These are phyloP conservation scores for Maudiozyma serrabonitensis DNA, from an alignment of 805 yeast species.

Conservation along the genomic window DNA sequence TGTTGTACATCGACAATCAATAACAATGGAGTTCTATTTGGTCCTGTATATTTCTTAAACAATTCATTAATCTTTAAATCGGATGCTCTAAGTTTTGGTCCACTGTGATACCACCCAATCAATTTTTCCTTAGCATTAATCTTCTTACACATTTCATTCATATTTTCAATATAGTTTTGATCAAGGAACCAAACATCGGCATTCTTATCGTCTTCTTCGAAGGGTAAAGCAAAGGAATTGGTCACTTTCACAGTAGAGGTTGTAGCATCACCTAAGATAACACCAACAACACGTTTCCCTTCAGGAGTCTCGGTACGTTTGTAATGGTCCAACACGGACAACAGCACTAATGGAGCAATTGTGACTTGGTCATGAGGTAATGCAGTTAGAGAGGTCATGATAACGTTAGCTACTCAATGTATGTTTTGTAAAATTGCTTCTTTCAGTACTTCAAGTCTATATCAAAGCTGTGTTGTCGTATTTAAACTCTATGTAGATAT, in stretches of 20 bases:
- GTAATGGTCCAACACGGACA: conserved; percentile 92
- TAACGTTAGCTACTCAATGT: no score
- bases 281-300: conserved; percentile 87
- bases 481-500: no score
- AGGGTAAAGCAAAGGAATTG: conserved; percentile 93
- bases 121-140: conserved; percentile 94
- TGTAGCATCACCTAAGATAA: conserved; percentile 73
- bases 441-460: no score
- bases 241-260: conserved; percentile 52
- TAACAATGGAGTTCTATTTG: conserved; percentile 50
- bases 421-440: no score
- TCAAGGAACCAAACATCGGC: conserved; percentile 94
- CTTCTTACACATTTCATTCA: conserved; percentile 97
- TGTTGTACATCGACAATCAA: conserved; percentile 90
- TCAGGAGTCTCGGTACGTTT: conserved; percentile 70
- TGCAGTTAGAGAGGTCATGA: conserved; percentile 3
- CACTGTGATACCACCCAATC: conserved; percentile 99
- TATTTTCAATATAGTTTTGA: conserved; percentile 89
- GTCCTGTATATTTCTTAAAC: conserved; percentile 70
- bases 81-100: conserved; percentile 81
- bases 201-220: conserved; percentile 91
- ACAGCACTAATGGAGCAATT: conserved; percentile 89
- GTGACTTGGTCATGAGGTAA: conserved; percentile 50
- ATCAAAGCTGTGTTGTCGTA: no score
- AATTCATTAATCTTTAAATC: conserved; percentile 87